Percentiles rank a stretch among this genome's conserved stretches.
Conservation (phyloP, 2,329 filamentous ascomycete species). For the Gnomoniopsis sp. region DNA sequence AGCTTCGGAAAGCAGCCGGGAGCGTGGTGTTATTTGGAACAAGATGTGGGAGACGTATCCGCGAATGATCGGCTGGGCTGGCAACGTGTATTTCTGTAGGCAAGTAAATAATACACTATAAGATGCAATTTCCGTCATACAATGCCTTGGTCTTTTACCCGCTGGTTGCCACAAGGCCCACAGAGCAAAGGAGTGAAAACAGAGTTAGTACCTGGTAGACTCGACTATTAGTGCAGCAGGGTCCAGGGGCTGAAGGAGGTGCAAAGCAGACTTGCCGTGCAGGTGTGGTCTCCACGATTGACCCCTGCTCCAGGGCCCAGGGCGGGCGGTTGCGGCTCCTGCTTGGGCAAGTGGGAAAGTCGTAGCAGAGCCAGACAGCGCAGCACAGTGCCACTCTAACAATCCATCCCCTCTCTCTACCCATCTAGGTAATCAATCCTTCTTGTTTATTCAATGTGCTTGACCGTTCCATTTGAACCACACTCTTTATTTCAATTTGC, state of each 20-base stretch:
- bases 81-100: too few species aligned
- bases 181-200: neutral
- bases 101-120: too few species aligned
- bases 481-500: slow-evolving; percentile 33
- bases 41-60: too few species aligned
- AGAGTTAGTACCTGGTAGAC: neutral
- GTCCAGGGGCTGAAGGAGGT: too few species aligned
- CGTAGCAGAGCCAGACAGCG: too few species aligned
- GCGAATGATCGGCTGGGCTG: too few species aligned
- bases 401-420: too few species aligned
- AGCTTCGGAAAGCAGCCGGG: neutral
- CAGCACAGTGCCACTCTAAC: too few species aligned
- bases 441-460: neutral
- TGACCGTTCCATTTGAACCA: slow-evolving; percentile 20
- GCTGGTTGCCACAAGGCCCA: neutral
- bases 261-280: too few species aligned
- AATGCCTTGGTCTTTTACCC: neutral
- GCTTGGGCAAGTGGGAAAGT: too few species aligned
- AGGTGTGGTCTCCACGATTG: neutral
- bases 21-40: too few species aligned
- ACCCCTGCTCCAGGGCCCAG: neutral
- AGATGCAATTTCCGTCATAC: too few species aligned
- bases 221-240: slow-evolving; percentile 2
- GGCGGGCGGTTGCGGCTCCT: neutral
- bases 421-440: neutral